Conservation (phyloP, 352 stramenopile species). For the Pythium monospermum region DNA sequence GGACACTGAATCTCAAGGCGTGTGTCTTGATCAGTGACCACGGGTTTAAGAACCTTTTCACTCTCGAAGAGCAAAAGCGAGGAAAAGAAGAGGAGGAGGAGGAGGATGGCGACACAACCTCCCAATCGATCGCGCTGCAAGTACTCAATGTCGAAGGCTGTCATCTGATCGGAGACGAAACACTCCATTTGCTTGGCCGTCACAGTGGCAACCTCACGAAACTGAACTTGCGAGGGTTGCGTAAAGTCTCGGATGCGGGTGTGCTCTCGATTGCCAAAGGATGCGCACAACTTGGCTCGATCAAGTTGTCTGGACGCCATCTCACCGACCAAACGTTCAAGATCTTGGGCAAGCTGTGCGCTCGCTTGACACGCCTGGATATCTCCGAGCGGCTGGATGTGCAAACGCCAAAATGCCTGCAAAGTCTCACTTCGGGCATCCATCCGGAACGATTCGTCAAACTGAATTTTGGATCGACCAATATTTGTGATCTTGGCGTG, state of each 20-base stretch:
- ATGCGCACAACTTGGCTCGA: conserved; percentile 28
- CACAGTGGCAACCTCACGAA: conserved; percentile 34
- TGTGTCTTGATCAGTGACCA: conserved; percentile 40
- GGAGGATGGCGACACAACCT: conserved; percentile 17
- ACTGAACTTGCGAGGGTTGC: conserved; percentile 49
- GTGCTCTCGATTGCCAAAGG: conserved; percentile 42
- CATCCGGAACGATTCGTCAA: conserved; percentile 17
- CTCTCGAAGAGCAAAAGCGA: conserved; percentile 10
- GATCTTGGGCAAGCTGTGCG: conserved; percentile 50
- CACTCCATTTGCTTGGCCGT: conserved; percentile 29
- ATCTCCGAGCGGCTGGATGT: conserved; percentile 44
- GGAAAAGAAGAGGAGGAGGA: conserved; percentile 17
- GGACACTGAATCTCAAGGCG: conserved; percentile 39
- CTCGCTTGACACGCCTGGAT: conserved; percentile 34
- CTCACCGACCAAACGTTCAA: conserved; percentile 43
- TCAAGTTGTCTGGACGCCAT: conserved; percentile 54
- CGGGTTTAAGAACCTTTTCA: conserved; percentile 49
- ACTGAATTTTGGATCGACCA: conserved; percentile 46
- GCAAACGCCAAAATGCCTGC: conserved; percentile 35
- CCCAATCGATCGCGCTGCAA: conserved; percentile 17
- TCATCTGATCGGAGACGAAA: conserved; percentile 34
- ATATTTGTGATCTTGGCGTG: conserved; percentile 59
- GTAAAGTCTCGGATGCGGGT: conserved; percentile 51
- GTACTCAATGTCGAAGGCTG: conserved; percentile 61
- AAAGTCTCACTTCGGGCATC: conserved; percentile 22